Conservation (phyloP, 768 basidiomycete genomes). For the Punctularia strigosozonata region DNA sequence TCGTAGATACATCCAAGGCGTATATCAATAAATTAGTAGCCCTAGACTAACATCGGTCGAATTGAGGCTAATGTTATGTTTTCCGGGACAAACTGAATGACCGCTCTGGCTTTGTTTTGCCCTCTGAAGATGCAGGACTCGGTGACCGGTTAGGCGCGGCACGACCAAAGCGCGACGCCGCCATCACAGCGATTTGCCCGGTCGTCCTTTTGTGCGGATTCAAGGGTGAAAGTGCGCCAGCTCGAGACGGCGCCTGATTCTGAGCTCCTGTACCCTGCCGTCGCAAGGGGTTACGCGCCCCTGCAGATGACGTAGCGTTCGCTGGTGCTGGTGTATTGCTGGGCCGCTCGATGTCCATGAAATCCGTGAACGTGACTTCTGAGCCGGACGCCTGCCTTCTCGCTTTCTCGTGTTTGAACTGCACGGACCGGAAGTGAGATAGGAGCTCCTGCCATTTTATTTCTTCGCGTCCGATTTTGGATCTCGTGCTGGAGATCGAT, state of each 20-base stretch:
- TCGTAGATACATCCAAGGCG: too few species aligned
- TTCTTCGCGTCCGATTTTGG: conserved; percentile 73
- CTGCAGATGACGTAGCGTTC: conserved; percentile 5
- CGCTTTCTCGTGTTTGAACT: conserved; percentile 86
- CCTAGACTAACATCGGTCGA: background rate
- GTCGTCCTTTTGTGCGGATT: conserved; percentile 54
- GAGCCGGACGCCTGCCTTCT: conserved; percentile 66
- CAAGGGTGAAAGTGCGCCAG: conserved; percentile 52
- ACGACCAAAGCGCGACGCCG: conserved; percentile 16
- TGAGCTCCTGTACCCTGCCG: conserved; percentile 51
- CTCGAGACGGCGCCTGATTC: conserved; percentile 17
- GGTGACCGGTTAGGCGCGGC: too few species aligned
- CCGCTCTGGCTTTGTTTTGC: conserved; percentile 26
- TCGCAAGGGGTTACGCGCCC: conserved; percentile 36
- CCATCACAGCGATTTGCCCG: conserved; percentile 26
- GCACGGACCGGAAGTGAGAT: conserved; percentile 82
- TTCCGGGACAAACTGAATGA: conserved; percentile 28
- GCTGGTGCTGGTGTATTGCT: conserved; percentile 11
- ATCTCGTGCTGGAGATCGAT: conserved; percentile 43
- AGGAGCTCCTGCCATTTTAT: conserved; percentile 98
- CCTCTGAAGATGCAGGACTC: conserved; percentile 20
- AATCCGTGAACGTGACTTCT: conserved; percentile 41
- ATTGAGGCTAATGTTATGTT: conserved; percentile 15
- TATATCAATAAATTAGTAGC: background rate
- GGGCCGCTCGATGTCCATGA: conserved; percentile 32